phyloP scores from a whole-genome alignment of 2,329 filamentous ascomycete genomes.

The Zymoseptoria pseudotritici region DNA sequence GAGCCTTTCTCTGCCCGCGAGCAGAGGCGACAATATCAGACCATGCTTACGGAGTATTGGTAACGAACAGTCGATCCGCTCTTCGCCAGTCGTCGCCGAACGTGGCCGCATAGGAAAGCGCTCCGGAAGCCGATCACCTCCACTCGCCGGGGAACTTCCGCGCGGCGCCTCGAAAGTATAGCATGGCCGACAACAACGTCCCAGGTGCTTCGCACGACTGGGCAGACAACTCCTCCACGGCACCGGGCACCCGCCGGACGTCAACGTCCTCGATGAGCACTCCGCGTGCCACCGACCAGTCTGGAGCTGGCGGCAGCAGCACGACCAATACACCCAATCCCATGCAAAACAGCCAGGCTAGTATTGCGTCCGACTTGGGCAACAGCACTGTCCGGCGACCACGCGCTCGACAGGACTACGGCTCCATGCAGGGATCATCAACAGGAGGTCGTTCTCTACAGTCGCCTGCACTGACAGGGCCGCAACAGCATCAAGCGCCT shows the following conservation, averaged over 20 bases:
- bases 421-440: slow-evolving; percentile 19
- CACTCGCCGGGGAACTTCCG: not conserved
- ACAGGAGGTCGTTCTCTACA: slow-evolving; percentile 7
- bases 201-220: slow-evolving; percentile 11
- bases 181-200: slow-evolving; percentile 15
- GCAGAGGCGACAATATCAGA: not conserved
- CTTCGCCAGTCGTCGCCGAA: not conserved
- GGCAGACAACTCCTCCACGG: slow-evolving; percentile 11
- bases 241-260: slow-evolving; percentile 17
- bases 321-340: slow-evolving; percentile 8
- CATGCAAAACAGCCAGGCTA: slow-evolving; percentile 23
- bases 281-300: slow-evolving; percentile 12
- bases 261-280: slow-evolving; percentile 16
- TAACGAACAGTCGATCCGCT: not conserved
- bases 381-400: slow-evolving; percentile 14
- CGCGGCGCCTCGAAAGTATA: not conserved
- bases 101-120: not conserved
- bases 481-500: slow-evolving; percentile 11
- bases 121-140: not conserved
- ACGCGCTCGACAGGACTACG: slow-evolving; percentile 24
- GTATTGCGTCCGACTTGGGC: slow-evolving; percentile 13
- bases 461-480: not conserved
- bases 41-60: not conserved
- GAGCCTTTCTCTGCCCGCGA: not conserved
- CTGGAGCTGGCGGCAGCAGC: slow-evolving; percentile 10